A percentile compares a stretch with the other conserved stretches of the same genome.
phyloP scores from a whole-genome alignment of 768 basidiomycete species.

The Hygrocybe punicea region DNA sequence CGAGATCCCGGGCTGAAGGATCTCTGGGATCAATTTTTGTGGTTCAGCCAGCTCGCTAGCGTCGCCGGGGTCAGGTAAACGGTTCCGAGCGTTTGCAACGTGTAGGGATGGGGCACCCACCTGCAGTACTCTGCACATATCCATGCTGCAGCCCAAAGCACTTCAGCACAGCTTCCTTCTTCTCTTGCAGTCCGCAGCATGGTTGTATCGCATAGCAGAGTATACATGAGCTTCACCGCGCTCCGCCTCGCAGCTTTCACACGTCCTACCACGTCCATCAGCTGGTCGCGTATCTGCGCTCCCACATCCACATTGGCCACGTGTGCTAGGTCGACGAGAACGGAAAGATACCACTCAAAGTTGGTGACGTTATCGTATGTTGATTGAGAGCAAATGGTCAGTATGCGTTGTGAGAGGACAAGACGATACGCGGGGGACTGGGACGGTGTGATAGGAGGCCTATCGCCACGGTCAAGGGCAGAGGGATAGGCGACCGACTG shows the following conservation, averaged over 20 bases:
- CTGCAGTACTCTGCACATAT: constrained; percentile 92
- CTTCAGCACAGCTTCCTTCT: constrained; percentile 73
- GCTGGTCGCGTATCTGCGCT: constrained; percentile 69
- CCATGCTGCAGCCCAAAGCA: constrained; percentile 94
- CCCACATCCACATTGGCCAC: constrained; percentile 81
- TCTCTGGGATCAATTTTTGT: constrained; percentile 65
- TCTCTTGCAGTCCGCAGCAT: constrained; percentile 66
- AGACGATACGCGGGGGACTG: constrained; percentile 85
- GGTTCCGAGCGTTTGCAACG: no score
- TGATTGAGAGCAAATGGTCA: constrained; percentile 80
- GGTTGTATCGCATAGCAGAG: constrained; percentile 73
- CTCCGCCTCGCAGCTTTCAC: constrained; percentile 73
- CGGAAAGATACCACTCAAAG: constrained; percentile 98
- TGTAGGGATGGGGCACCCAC: constrained; percentile 48
- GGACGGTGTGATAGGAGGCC: constrained; percentile 47
- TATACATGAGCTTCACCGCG: constrained; percentile 81
- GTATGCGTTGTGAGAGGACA: constrained; percentile 72
- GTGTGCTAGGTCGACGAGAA: constrained; percentile 87
- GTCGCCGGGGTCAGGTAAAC: no score
- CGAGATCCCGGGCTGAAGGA: constrained; percentile 60
- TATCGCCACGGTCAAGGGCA: constrained; percentile 31
- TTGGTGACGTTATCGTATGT: constrained; percentile 86
- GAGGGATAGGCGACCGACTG: constrained; percentile 51
- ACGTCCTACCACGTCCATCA: constrained; percentile 83
- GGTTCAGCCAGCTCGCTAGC: constrained; percentile 75